Evolutionary conservation across 2,329 filamentous ascomycete species (phyloP).

Genomic region (Fusarium sp.): DNA sequence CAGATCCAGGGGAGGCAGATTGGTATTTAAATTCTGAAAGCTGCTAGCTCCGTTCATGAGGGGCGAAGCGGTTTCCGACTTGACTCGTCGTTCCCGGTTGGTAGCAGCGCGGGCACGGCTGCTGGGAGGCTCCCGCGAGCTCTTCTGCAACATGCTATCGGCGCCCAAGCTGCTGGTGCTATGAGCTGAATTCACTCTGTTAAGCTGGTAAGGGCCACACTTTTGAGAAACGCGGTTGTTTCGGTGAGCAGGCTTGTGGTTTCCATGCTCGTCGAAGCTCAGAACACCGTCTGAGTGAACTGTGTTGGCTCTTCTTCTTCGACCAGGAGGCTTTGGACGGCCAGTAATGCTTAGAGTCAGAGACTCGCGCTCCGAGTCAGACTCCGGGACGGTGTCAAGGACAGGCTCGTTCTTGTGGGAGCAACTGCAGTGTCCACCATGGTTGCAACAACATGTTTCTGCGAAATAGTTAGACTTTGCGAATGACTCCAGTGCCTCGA

Average conservation of each 20-base stretch:
- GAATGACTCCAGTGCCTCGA: constrained; percentile 22
- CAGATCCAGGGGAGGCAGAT: constrained; percentile 70
- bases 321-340: constrained; percentile 59
- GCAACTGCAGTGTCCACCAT: constrained; percentile 76
- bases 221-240: constrained; percentile 72
- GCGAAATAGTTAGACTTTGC: constrained; percentile 43
- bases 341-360: constrained; percentile 45
- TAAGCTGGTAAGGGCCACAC: constrained; percentile 72
- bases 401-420: constrained; percentile 71
- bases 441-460: constrained; percentile 79
- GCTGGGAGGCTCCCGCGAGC: constrained; percentile 53
- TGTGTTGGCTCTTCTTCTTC: constrained; percentile 71
- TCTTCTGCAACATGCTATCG: constrained; percentile 58
- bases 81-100: constrained; percentile 65
- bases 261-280: constrained; percentile 73
- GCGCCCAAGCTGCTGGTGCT: constrained; percentile 63
- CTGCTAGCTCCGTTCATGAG: constrained; percentile 63
- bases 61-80: constrained; percentile 73
- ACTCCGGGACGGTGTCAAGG: constrained; percentile 74
- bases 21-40: constrained; percentile 65
- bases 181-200: constrained; percentile 69
- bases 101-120: constrained; percentile 55
- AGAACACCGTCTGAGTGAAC: constrained; percentile 71
- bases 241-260: constrained; percentile 73
- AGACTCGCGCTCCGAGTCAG: constrained; percentile 67